Evolutionary conservation across 108 stramenopile species (phyloP).

Genomic region (Asterionellopsis glacialis): DNA sequence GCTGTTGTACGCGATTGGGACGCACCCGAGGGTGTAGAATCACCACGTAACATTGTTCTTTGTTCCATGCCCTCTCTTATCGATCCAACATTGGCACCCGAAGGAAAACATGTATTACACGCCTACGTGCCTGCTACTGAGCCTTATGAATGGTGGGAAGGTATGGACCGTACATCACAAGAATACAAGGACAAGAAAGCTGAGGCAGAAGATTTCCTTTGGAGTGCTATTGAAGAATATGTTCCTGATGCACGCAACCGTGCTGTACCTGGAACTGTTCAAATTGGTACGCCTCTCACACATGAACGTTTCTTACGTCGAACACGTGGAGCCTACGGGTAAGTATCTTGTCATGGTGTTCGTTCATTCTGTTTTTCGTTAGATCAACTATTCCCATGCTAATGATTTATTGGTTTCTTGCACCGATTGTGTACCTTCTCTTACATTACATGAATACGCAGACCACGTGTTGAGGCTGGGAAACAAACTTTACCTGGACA

Average conservation of each 20-base stretch:
- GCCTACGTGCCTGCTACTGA: constrained; percentile 90
- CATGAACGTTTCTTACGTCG: constrained; percentile 89
- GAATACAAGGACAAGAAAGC: constrained; percentile 82
- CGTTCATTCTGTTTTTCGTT: background rate
- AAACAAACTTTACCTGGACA: constrained; percentile 57
- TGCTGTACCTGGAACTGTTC: constrained; percentile 59
- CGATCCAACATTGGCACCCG: constrained; percentile 82
- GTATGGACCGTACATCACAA: constrained; percentile 69
- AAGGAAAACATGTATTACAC: constrained; percentile 90
- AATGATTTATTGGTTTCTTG: background rate
- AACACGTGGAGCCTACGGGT: constrained; percentile 44
- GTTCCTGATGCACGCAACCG: constrained; percentile 80
- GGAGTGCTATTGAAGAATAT: constrained; percentile 88
- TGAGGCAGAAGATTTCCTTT: constrained; percentile 84
- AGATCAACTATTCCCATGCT: background rate
- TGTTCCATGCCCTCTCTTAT: constrained; percentile 78
- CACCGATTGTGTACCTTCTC: background rate
- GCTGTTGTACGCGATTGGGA: constrained; percentile 90
- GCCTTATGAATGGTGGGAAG: constrained; percentile 86
- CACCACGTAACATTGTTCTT: constrained; percentile 81
- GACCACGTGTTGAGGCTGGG: constrained; percentile 56
- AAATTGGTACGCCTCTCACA: constrained; percentile 88
- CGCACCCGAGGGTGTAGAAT: constrained; percentile 70
- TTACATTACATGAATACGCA: background rate
- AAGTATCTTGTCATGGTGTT: background rate